phyloP scores from a whole-genome alignment of 2,329 filamentous ascomycete genomes.

The Cordyceps sp. region DNA sequence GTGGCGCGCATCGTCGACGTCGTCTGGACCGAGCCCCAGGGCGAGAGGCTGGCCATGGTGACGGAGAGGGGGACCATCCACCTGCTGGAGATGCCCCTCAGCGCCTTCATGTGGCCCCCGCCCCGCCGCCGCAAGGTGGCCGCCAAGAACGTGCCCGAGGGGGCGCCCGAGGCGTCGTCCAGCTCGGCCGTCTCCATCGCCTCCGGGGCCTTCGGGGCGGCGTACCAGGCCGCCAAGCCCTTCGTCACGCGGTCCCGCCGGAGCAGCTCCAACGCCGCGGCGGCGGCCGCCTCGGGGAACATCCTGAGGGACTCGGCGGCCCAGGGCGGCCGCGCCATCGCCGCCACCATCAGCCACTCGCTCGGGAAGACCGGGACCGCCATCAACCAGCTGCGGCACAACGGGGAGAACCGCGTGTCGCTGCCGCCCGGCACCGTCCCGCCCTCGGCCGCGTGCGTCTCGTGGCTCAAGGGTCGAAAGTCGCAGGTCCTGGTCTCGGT shows the following conservation, averaged over 20 bases:
- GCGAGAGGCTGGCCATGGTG: conserved; percentile 72
- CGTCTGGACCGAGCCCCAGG: conserved; percentile 67
- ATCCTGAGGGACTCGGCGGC: conserved; percentile 44
- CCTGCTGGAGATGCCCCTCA: conserved; percentile 70
- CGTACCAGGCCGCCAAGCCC: conserved; percentile 50
- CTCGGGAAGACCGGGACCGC: conserved; percentile 56
- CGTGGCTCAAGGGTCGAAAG: conserved; percentile 47
- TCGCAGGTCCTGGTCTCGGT: conserved; percentile 48
- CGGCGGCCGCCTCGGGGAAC: conserved; percentile 13
- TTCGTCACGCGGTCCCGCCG: conserved; percentile 38
- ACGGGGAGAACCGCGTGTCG: conserved; percentile 57
- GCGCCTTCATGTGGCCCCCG: conserved; percentile 77
- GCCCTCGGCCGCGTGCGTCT: conserved; percentile 42
- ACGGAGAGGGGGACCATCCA: conserved; percentile 94
- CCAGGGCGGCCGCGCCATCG: conserved; percentile 55
- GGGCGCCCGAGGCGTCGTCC: conserved; percentile 29
- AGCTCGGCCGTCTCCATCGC: conserved; percentile 49
- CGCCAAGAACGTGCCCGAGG: conserved; percentile 27
- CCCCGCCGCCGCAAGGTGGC: conserved; percentile 34
- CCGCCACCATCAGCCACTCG: conserved; percentile 57
- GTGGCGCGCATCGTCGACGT: conserved; percentile 83
- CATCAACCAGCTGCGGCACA: conserved; percentile 56
- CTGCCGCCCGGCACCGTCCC: conserved; percentile 39
- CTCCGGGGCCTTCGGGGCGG: conserved; percentile 52
- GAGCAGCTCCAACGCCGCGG: conserved; percentile 19